Conservation (phyloP, 78 protist genomes). For the Dictyostelium intermedium region DNA sequence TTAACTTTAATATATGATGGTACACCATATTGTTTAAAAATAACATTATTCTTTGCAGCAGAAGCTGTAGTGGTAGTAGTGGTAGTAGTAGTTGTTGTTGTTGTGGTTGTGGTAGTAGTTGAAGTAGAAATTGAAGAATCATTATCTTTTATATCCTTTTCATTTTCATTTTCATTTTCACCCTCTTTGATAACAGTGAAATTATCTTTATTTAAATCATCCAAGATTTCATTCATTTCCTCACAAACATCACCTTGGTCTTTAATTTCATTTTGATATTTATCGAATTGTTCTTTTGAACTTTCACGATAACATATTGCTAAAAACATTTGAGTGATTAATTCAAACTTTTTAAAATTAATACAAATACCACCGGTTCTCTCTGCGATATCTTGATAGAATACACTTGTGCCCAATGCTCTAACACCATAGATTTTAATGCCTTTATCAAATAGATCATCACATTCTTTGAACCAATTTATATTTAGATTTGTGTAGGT, state of each 20-base stretch:
- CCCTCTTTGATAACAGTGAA: constrained; percentile 10
- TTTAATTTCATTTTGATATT: constrained; percentile 44
- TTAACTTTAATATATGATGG: constrained; percentile 35
- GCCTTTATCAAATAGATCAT: constrained; percentile 58
- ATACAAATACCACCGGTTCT: constrained; percentile 79
- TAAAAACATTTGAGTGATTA: constrained; percentile 85
- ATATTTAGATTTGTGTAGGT: constrained; percentile 37
- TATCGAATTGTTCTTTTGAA: constrained; percentile 36
- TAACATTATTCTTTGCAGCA: neutral
- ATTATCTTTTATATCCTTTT: neutral
- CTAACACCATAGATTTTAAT: constrained; percentile 82
- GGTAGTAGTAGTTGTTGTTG: constrained; percentile 44
- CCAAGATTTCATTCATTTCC: constrained; percentile 23
- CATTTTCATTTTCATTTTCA: neutral
- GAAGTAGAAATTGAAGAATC: neutral
- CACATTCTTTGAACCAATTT: constrained; percentile 81
- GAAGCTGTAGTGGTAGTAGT: neutral
- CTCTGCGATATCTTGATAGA: constrained; percentile 74
- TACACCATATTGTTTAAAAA: constrained; percentile 31
- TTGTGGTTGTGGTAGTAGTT: neutral
- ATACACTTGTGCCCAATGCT: constrained; percentile 45
- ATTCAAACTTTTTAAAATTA: constrained; percentile 50
- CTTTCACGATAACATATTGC: constrained; percentile 84
- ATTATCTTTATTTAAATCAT: constrained; percentile 61
- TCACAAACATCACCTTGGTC: constrained; percentile 18